Percentiles rank a stretch among this genome's conserved stretches.
These are phyloP conservation scores for Chlamydomonas schloesseri DNA, from an alignment of 139 green algal genomes.

Conservation along the genomic window DNA sequence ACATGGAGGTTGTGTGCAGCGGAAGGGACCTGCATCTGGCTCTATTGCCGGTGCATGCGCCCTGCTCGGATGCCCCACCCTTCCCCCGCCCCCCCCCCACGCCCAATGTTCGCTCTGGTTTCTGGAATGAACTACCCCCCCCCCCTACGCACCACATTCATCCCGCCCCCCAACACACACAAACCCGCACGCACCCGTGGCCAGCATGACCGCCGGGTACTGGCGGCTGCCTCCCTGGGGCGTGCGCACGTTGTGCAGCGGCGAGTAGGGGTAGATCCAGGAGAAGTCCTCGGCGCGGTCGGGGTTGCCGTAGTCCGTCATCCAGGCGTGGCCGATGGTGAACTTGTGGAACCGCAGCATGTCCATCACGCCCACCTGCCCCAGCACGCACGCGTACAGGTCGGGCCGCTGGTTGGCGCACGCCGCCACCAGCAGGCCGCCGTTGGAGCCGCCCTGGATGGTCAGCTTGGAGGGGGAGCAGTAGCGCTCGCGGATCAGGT, in stretches of 20 bases:
- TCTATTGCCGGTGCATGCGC: no score
- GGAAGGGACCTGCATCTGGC: no score
- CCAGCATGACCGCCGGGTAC: slow-evolving; percentile 89
- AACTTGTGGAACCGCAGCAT: slow-evolving; percentile 97
- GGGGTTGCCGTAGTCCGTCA: slow-evolving; percentile 86
- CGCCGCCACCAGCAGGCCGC: slow-evolving; percentile 92
- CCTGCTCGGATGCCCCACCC: no score
- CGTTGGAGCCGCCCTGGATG: slow-evolving; percentile 93
- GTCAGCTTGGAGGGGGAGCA: slow-evolving; percentile 30
- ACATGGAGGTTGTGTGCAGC: no score
- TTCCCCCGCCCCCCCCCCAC: no score
- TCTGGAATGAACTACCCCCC: no score
- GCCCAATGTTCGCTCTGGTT: no score
- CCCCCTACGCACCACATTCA: no score
- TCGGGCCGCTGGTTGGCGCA: slow-evolving; percentile 95
- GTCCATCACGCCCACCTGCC: slow-evolving; percentile 90
- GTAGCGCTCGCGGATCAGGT: slow-evolving; percentile 28
- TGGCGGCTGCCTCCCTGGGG: slow-evolving; percentile 65
- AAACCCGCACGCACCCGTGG: slow-evolving; percentile 79
- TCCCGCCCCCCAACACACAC: no score
- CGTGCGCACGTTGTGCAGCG: slow-evolving; percentile 92
- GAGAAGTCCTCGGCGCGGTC: slow-evolving; percentile 74
- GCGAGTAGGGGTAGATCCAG: slow-evolving; percentile 82
- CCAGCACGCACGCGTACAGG: slow-evolving; percentile 86
- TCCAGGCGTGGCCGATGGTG: slow-evolving; percentile 93